A percentile compares a stretch with the other conserved stretches of the same genome.
Conservation (phyloP, 257 asterid species). For the Mitragyna speciosa region DNA sequence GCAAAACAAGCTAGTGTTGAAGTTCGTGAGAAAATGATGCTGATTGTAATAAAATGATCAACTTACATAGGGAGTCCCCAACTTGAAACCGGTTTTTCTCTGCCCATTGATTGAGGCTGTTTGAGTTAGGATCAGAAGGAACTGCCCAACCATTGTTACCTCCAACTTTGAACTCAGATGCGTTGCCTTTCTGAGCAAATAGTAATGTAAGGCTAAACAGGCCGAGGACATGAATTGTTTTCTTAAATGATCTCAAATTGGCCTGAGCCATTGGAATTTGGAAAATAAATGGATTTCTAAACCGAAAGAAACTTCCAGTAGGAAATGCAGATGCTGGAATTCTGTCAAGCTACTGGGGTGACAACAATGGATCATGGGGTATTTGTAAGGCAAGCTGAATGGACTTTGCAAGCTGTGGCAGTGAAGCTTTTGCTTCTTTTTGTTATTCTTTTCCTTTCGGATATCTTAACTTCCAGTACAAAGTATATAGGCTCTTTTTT, state of each 20-base stretch:
- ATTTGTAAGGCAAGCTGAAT: constrained; percentile 51
- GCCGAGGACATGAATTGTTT: constrained; percentile 23
- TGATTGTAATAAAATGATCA: neutral
- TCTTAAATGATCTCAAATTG: constrained; percentile 8
- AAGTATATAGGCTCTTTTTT: constrained; percentile 38
- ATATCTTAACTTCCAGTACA: constrained; percentile 51
- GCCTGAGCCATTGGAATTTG: constrained; percentile 44
- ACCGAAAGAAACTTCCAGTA: neutral
- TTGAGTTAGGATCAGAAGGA: constrained; percentile 52
- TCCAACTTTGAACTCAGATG: constrained; percentile 62
- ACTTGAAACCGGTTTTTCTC: constrained; percentile 36
- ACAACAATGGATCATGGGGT: constrained; percentile 19
- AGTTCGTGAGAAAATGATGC: neutral
- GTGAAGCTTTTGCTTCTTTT: constrained; percentile 50
- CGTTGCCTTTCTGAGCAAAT: constrained; percentile 40
- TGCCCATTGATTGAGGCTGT: constrained; percentile 41
- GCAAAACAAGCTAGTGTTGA: too few relatives aligned
- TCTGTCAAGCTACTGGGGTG: constrained; percentile 12
- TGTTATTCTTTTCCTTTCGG: constrained; percentile 28
- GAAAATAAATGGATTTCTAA: neutral
- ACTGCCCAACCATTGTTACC: constrained; percentile 66
- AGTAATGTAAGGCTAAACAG: constrained; percentile 32
- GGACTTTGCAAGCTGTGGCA: constrained; percentile 40
- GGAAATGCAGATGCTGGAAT: neutral
- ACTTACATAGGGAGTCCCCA: constrained; percentile 39